Conservation (phyloP, 805 yeast genomes). For the Maudiozyma barnettii region DNA sequence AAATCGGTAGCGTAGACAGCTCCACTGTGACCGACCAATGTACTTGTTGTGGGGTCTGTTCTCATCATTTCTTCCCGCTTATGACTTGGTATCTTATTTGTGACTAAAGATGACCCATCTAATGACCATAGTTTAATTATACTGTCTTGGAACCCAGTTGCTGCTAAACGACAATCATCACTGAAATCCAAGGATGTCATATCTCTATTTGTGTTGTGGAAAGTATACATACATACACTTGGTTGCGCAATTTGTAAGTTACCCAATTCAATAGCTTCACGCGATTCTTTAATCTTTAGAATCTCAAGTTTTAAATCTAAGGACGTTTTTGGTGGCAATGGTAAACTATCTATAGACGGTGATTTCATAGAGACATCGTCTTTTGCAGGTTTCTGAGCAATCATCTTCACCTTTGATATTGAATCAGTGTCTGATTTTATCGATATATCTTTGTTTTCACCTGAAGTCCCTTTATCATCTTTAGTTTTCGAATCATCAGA, state of each 20-base stretch:
- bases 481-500: slow-evolving; percentile 12
- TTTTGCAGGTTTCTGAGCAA: slow-evolving; percentile 27
- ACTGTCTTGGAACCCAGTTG: slow-evolving; percentile 92
- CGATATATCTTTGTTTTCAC: slow-evolving; percentile 6
- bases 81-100: slow-evolving; percentile 48
- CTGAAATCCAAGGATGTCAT: slow-evolving; percentile 82
- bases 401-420: slow-evolving; percentile 8
- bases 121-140: slow-evolving; percentile 87
- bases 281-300: slow-evolving; percentile 68
- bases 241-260: slow-evolving; percentile 75
- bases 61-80: slow-evolving; percentile 32
- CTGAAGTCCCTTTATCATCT: slow-evolving; percentile 1
- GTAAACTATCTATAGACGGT: slow-evolving; percentile 67
- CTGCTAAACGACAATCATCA: slow-evolving; percentile 75
- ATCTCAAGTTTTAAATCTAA: slow-evolving; percentile 74
- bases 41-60: slow-evolving; percentile 18
- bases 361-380: slow-evolving; percentile 39
- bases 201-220: slow-evolving; percentile 87
- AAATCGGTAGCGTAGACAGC: slow-evolving; percentile 86
- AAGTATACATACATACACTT: slow-evolving; percentile 94
- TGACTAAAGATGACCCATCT: slow-evolving; percentile 78
- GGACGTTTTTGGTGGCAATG: slow-evolving; percentile 77
- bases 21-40: slow-evolving; percentile 84
- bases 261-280: slow-evolving; percentile 62
- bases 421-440: slow-evolving; percentile 5